Percentiles rank a stretch among this genome's conserved stretches.
Evolutionary conservation across 495 filamentous ascomycete genomes (phyloP).

Genomic region (Podospora didyma): DNA sequence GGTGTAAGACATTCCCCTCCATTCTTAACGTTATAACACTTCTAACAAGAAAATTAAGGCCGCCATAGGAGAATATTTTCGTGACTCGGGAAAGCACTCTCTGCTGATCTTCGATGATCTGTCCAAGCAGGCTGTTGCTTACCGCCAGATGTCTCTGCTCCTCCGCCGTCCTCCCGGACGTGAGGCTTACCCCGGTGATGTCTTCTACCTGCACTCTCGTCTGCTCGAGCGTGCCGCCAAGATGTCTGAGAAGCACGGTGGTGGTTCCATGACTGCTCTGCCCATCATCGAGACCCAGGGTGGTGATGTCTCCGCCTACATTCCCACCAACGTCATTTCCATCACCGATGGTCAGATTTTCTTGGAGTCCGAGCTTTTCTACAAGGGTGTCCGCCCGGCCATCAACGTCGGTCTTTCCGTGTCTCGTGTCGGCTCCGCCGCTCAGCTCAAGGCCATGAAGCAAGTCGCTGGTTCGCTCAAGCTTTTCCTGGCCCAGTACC

Average conservation of each 20-base stretch:
- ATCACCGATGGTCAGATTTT: conserved; percentile 99
- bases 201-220: conserved; percentile 99
- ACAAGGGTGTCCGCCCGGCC: conserved; percentile 99
- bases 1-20: conserved; percentile 14
- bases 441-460: conserved; percentile 99
- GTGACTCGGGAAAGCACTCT: conserved; percentile 89
- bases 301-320: conserved; percentile 99
- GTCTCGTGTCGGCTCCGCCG: conserved; percentile 98
- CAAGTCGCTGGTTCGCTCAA: conserved; percentile 99
- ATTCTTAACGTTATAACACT: neutral
- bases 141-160: conserved; percentile 99
- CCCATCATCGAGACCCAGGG: conserved; percentile 99
- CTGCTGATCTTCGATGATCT: conserved; percentile 95
- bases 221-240: conserved; percentile 98
- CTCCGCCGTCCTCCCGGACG: conserved; percentile 98
- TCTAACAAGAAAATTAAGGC: too few species aligned
- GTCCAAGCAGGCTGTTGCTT: conserved; percentile 98
- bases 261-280: conserved; percentile 94
- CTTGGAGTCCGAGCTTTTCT: conserved; percentile 99
- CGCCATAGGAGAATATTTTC: conserved; percentile 76
- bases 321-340: conserved; percentile 99
- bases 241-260: conserved; percentile 95
- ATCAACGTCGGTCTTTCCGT: conserved; percentile 99
- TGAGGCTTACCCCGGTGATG: conserved; percentile 99
- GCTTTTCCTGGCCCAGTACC: conserved; percentile 99